Percentiles rank a stretch among this genome's conserved stretches.
Conservation (phyloP, 75 land plant species). For the Sequoiadendron giganteum region DNA sequence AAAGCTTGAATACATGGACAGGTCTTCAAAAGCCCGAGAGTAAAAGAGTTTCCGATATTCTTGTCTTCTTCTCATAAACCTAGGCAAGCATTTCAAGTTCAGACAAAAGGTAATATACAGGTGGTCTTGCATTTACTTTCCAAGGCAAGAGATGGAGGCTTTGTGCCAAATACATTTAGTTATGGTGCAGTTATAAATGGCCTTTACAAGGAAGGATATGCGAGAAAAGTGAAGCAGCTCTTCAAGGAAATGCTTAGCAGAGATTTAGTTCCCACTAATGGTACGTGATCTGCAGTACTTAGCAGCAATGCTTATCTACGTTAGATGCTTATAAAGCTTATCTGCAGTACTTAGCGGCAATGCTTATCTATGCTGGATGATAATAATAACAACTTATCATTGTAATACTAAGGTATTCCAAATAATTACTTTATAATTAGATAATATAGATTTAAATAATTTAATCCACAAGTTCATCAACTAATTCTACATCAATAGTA, state of each 20-base stretch:
- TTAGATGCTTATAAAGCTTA: constrained; percentile 26
- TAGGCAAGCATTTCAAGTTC: constrained; percentile 43
- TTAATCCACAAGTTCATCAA: too few species aligned
- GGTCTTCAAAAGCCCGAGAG: too few species aligned
- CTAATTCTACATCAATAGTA: too few species aligned
- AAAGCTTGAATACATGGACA: too few species aligned
- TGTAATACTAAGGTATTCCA: too few species aligned
- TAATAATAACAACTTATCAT: too few species aligned
- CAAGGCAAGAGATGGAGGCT: constrained; percentile 8
- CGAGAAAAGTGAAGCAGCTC: constrained; percentile 28
- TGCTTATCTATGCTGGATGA: too few species aligned
- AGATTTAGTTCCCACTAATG: constrained; percentile 25
- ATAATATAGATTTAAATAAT: too few species aligned
- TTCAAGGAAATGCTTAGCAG: constrained; percentile 20
- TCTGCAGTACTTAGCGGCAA: too few species aligned
- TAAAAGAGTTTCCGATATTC: constrained; percentile 22
- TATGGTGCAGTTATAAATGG: constrained; percentile 52
- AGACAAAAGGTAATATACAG: constrained; percentile 32
- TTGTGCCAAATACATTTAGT: constrained; percentile 33
- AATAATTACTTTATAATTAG: too few species aligned
- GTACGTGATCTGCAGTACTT: constrained; percentile 27
- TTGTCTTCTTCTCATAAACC: too few species aligned
- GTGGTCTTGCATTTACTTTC: constrained; percentile 37
- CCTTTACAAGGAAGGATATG: constrained; percentile 33
- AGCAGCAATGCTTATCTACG: constrained; percentile 24